Evolutionary conservation across 2,329 filamentous ascomycete species (phyloP), one percentile per base, ranked within the genome.

Genomic region (Fusarium tricinctum): DNA sequence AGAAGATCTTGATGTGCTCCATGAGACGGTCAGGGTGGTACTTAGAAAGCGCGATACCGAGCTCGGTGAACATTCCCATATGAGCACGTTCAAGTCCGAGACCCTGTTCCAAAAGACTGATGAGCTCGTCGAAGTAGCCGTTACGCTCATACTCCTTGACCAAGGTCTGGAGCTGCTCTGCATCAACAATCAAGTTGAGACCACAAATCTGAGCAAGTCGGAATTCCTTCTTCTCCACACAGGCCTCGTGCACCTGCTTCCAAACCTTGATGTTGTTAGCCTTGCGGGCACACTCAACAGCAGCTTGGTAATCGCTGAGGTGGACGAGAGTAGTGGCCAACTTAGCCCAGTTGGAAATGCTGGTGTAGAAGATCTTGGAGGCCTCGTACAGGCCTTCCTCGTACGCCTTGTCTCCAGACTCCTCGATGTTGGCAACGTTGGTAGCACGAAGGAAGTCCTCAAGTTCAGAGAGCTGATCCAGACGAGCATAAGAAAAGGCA

Each of bases 331-430:
- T 99, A 13, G 96, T 98, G 15, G 96, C 94, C 74, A 99, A 90
- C 85, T 99, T 99, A 57, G 95, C 95, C 96, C 96, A 99, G 87
- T 99, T 99, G 55, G 96, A 99, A 78, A 99, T 97, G 83, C 93
- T 98, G 57, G 89, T 93, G 84, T 90, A 99, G 87, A 98, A 99
- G 77, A 99, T 98, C 88, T 99, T 99, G 70, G 96, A 93, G 43
- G 96, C 96, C 84, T 98, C 92, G 76, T 96, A 95, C 76, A 93
- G 90, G 63, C 95, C 95, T 82, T 99, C 96, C 68, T 90, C 92
- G 73, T 97, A 98, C 22, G 96, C 95, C 85, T 97, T 97, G 86
- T 99, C 96, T 84, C 96, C 96, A 62, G 94, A 98, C 73, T 96
- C 92, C 78, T 99, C 96, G 54, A 98, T 87, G 78, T 99, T 94